phyloP scores from a whole-genome alignment of 2,329 filamentous ascomycete genomes.

The Talaromyces sp. region DNA sequence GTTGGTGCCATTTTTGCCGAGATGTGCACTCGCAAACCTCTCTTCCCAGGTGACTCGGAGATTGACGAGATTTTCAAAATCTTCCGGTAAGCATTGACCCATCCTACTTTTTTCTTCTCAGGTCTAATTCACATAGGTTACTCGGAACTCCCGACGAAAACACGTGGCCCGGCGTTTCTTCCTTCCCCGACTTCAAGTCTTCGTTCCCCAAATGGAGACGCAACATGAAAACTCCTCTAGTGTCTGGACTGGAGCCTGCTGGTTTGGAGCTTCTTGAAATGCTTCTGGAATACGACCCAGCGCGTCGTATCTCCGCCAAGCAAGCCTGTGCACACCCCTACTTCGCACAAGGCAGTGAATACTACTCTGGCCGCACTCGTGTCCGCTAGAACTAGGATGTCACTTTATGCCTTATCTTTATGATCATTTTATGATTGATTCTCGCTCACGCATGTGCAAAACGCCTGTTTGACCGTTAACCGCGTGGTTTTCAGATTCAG shows the following conservation, averaged over 20 bases:
- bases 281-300: constrained; percentile 83
- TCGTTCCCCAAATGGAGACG: constrained; percentile 90
- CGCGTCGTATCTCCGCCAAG: constrained; percentile 83
- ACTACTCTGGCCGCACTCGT: constrained; percentile 45
- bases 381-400: constrained; percentile 32
- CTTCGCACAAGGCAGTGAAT: constrained; percentile 57
- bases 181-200: constrained; percentile 88
- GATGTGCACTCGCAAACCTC: constrained; percentile 90
- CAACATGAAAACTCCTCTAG: constrained; percentile 65
- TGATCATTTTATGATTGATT: constrained; percentile 5
- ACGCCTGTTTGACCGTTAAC: background rate
- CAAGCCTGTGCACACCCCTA: constrained; percentile 81
- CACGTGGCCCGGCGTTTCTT: constrained; percentile 87
- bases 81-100: constrained; percentile 63
- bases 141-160: constrained; percentile 80
- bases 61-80: constrained; percentile 95
- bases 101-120: background rate
- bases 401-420: constrained; percentile 23
- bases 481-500: background rate
- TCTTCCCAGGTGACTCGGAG: constrained; percentile 89
- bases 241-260: constrained; percentile 67
- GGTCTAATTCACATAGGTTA: constrained; percentile 47
- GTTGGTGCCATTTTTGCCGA: constrained; percentile 93
- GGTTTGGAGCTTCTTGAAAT: constrained; percentile 53
- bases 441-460: background rate